These are phyloP conservation scores for Pulicaria dysenterica DNA, from an alignment of 129 eudicot species.

Conservation along the genomic window DNA sequence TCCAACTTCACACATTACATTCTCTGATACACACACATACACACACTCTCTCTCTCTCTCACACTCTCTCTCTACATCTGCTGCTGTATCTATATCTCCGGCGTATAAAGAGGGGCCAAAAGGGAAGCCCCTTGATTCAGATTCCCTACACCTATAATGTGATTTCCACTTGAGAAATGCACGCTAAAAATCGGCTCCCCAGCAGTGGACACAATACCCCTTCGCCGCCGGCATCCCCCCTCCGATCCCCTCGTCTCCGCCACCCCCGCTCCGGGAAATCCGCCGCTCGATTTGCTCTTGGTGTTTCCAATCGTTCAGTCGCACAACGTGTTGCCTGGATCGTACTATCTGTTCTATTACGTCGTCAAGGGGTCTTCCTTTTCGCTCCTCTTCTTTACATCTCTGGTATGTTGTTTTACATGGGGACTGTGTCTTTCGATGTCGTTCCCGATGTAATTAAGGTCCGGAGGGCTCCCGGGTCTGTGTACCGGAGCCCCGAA, in stretches of 20 bases:
- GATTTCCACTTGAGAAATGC: constrained; percentile 44
- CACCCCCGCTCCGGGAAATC: constrained; percentile 47
- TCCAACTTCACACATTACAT: constrained; percentile 32
- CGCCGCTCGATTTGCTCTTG: constrained; percentile 35
- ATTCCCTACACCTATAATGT: constrained; percentile 30
- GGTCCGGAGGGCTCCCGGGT: constrained; percentile 64
- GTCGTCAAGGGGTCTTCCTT: constrained; percentile 73
- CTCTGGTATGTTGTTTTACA: constrained; percentile 66
- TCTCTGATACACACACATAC: constrained; percentile 23
- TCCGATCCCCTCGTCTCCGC: constrained; percentile 78
- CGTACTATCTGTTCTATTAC: constrained; percentile 57
- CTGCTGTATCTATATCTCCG: constrained; percentile 26
- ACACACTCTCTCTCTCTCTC: not conserved
- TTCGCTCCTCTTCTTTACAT: constrained; percentile 80
- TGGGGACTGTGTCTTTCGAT: constrained; percentile 80
- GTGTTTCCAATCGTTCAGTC: constrained; percentile 44
- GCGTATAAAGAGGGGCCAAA: constrained; percentile 11
- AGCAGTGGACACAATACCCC: constrained; percentile 87
- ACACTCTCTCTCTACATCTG: not conserved
- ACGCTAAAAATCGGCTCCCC: constrained; percentile 79
- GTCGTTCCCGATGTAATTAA: constrained; percentile 57
- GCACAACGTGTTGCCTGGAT: constrained; percentile 70
- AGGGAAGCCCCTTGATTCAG: constrained; percentile 8
- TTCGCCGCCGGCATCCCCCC: constrained; percentile 74
- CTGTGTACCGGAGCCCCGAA: constrained; percentile 79